Conservation (phyloP, 1,284 basidiomycete genomes). For the Tetrapyrgos nigripes region DNA sequence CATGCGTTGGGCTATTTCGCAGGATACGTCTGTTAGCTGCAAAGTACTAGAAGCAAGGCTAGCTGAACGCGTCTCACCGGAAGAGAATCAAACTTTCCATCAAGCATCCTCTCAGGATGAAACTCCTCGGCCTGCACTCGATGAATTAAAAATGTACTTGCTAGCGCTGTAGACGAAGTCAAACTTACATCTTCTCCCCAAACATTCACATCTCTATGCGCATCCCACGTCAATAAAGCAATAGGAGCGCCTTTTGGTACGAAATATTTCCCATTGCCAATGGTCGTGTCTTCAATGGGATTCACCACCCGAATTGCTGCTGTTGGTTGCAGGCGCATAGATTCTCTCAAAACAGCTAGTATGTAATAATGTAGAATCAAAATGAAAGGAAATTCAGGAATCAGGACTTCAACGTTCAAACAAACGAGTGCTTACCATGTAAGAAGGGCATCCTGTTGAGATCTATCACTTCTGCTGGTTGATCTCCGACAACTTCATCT, state of each 20-base stretch:
- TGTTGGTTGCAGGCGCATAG: conserved; percentile 50
- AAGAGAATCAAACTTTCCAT: conserved; percentile 50
- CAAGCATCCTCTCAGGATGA: conserved; percentile 50
- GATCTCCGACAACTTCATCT: conserved; percentile 48
- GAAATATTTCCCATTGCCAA: conserved; percentile 48
- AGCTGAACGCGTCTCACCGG: conserved; percentile 33
- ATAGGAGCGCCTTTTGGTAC: conserved; percentile 43
- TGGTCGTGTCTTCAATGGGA: conserved; percentile 43
- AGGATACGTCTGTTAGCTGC: not conserved
- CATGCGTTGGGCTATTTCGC: not conserved
- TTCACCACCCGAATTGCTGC: conserved; percentile 42
- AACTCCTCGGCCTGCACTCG: conserved; percentile 40
- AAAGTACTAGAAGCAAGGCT: not conserved
- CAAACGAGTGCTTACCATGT: conserved; percentile 32
- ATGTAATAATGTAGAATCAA: not conserved
- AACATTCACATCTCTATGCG: conserved; percentile 49
- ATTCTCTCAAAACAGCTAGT: conserved; percentile 52
- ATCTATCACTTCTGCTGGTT: conserved; percentile 43
- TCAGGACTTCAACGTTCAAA: not conserved
- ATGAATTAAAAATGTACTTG: not conserved
- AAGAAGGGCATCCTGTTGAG: conserved; percentile 50
- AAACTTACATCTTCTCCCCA: conserved; percentile 57
- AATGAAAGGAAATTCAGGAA: not conserved
- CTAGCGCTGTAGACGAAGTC: not conserved
- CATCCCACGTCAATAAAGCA: conserved; percentile 35